These are phyloP conservation scores for Arctostaphylos glauca DNA, from an alignment of 148 eudicot species.

Conservation along the genomic window DNA sequence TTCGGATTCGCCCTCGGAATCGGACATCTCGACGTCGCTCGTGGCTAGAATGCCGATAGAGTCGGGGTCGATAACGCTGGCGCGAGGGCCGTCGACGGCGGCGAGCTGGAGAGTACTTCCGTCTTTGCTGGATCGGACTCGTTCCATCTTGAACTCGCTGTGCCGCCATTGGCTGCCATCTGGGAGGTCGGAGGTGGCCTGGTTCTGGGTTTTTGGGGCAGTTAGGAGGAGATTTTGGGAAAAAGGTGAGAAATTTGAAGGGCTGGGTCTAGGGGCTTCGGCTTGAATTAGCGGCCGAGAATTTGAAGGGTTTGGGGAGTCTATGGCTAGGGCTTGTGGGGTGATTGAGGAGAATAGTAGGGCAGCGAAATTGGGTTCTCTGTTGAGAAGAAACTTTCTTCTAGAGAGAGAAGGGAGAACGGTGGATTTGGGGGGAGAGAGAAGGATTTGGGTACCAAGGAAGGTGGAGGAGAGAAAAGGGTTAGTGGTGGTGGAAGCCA, in stretches of 20 bases:
- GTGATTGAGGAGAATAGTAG: slow-evolving; percentile 52
- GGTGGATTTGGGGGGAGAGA: slow-evolving; percentile 44
- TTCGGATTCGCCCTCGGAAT: slow-evolving; percentile 80
- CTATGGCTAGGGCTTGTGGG: slow-evolving; percentile 57
- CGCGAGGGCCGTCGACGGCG: slow-evolving; percentile 83
- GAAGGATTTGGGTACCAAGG: slow-evolving; percentile 37
- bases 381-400: slow-evolving; percentile 29
- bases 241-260: slow-evolving; percentile 47
- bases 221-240: slow-evolving; percentile 49
- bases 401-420: slow-evolving; percentile 23
- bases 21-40: slow-evolving; percentile 96
- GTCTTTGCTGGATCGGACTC: slow-evolving; percentile 83
- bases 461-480: slow-evolving; percentile 60
- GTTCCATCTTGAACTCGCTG: slow-evolving; percentile 94
- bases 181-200: slow-evolving; percentile 57
- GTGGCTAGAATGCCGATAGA: slow-evolving; percentile 85
- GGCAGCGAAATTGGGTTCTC: slow-evolving; percentile 39
- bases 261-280: slow-evolving; percentile 35
- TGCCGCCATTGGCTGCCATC: slow-evolving; percentile 88
- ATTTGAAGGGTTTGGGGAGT: slow-evolving; percentile 37
- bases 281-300: slow-evolving; percentile 42
- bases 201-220: slow-evolving; percentile 69
- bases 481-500: slow-evolving; percentile 41
- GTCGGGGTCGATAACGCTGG: slow-evolving; percentile 80
- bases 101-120: slow-evolving; percentile 75